phyloP scores from a whole-genome alignment of 805 yeast genomes.

The Starmera caribaea region DNA sequence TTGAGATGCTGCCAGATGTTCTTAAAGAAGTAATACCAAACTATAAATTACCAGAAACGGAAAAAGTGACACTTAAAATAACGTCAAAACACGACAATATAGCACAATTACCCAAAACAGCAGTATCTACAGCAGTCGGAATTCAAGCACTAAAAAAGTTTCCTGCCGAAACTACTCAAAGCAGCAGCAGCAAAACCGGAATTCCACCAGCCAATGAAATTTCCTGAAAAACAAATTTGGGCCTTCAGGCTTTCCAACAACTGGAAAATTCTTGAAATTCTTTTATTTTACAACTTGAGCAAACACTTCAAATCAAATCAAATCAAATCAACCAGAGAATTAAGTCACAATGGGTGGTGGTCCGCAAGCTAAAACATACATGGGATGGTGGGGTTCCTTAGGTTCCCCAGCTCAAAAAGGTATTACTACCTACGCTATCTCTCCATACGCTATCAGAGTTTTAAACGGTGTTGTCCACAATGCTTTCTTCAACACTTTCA shows the following conservation, averaged over 20 bases:
- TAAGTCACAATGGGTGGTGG: conserved; percentile 46
- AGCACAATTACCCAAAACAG: too few species aligned
- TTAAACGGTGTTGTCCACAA: conserved; percentile 78
- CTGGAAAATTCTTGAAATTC: neutral
- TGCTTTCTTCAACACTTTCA: conserved; percentile 86
- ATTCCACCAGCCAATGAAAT: conserved; percentile 7
- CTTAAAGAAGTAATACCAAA: too few species aligned
- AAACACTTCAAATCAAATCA: neutral
- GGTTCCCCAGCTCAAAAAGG: conserved; percentile 85
- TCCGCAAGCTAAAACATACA: conserved; percentile 64
- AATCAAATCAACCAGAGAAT: conserved; percentile 3
- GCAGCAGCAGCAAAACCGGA: neutral
- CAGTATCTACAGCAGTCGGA: neutral
- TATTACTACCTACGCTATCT: conserved; percentile 79
- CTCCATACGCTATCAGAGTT: conserved; percentile 91
- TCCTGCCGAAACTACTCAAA: too few species aligned
- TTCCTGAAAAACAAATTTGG: conserved; percentile 5
- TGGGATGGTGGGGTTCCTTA: conserved; percentile 98
- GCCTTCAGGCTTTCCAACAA: too few species aligned
- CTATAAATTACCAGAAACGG: too few species aligned
- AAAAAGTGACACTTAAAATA: too few species aligned
- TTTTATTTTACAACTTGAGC: too few species aligned
- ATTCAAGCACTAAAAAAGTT: conserved; percentile 1
- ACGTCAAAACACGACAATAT: too few species aligned
- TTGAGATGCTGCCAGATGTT: too few species aligned